Evolutionary conservation across 2,329 filamentous ascomycete species (phyloP), one percentile per base, ranked within the genome.

Genomic region (Stemphylium vesicarium): DNA sequence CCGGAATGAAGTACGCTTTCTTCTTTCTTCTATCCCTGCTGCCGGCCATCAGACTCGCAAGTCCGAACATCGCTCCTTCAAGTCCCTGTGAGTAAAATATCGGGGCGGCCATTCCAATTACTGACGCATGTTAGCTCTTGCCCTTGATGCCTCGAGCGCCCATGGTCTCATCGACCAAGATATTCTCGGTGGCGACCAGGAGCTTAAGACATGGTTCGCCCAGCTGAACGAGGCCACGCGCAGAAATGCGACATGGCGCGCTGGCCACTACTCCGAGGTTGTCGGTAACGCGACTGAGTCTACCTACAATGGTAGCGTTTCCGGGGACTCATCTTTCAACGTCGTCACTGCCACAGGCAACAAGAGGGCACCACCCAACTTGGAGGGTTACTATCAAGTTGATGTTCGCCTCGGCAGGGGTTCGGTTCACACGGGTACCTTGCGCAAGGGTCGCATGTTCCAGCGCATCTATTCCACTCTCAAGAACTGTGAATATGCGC

Each of bases 351-450:
- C 36, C 22, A 26, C 9, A 15, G 29, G 11, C 18, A 7, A n/a
- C 8, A 31, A 35, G 29, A 33, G 16, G 18, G 16, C 26, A 16
- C 4, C 10, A 3, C 45, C 45, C 4, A 41, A 54, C 13, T 29
- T 54, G 20, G 16, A 50, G 4, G 46, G 35, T 12, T 50, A 47
- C 33, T 54, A 54, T 16, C 39, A 26, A 4, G 7, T 54, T 8
- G 51, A 54, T 24, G 26, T 54, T 10, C 51, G 51, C 4, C 18
- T 54, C 5, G 46, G 51, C 26, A 9, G 22, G 9, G 18, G 13
- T 2, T 24, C 26, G 2, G 50, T 46, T 11, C 46, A 54, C 33
- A 22, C 24, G 12, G 51, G 51, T 22, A 54, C 46, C 12, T 49
- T 54, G n/a, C 39, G 26, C 3, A 31, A 20, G 33, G 39, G 18